Evolutionary conservation across 2,329 filamentous ascomycete species (phyloP).

Genomic region (Claviceps maximensis): DNA sequence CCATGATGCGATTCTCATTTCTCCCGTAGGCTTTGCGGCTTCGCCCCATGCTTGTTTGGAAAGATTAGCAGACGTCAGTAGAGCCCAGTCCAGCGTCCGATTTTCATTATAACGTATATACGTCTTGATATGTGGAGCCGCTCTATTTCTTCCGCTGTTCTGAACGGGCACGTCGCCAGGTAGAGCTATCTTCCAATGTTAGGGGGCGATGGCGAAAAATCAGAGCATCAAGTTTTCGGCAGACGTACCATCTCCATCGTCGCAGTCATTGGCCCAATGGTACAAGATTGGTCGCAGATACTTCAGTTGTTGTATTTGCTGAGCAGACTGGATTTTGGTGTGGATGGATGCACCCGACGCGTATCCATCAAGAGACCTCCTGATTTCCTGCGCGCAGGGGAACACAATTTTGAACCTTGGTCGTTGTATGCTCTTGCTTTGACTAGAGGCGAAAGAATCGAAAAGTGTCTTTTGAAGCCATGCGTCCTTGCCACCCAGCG

Average conservation of each 20-base stretch:
- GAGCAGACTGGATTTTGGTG: slow-evolving; percentile 56
- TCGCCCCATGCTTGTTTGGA: slow-evolving; percentile 85
- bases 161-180: slow-evolving; percentile 10
- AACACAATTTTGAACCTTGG: slow-evolving; percentile 62
- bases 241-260: slow-evolving; percentile 15
- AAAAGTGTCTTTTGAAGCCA: slow-evolving; percentile 62
- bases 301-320: slow-evolving; percentile 60
- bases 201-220: background rate
- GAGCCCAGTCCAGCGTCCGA: slow-evolving; percentile 61
- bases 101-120: slow-evolving; percentile 55
- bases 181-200: slow-evolving; percentile 13
- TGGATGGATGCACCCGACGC: slow-evolving; percentile 67
- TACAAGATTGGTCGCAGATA: slow-evolving; percentile 59
- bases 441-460: slow-evolving; percentile 27
- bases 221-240: background rate
- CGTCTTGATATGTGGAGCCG: slow-evolving; percentile 82
- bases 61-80: slow-evolving; percentile 82
- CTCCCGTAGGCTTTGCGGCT: slow-evolving; percentile 37
- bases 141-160: slow-evolving; percentile 50
- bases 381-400: slow-evolving; percentile 67
- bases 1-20: slow-evolving; percentile 64
- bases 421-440: slow-evolving; percentile 12
- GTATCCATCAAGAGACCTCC: slow-evolving; percentile 66
- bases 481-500: slow-evolving; percentile 53
- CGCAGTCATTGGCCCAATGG: slow-evolving; percentile 59